Base-by-base conservation (phyloP, 106 monocot genomes). In the Dendrobium nobile region DNA sequence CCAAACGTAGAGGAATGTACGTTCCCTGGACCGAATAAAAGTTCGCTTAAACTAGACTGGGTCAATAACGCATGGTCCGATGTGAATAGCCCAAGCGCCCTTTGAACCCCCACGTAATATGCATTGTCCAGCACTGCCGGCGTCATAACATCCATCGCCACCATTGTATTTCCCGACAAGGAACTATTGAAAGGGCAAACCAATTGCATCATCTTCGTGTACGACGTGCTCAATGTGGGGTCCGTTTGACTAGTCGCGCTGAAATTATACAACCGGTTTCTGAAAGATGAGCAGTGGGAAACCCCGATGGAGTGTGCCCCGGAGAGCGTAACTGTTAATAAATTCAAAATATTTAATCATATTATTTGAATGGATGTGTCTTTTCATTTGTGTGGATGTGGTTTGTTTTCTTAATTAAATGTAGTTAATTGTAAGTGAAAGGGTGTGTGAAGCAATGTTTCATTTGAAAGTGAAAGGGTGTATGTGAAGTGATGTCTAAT, bases 251-350 rank as follows among this genome's bases (percentile, higher is more conserved):
- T 26, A 55, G 27, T 77, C 19, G 15, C 13, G 78, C 24, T 81
- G 85, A 87, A 85, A 41, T 67, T 80, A 75, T 87, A 90, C 54
- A 90, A 59, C 1, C 90, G 80, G 75, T 51, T 75, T 2, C 72
- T 28, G 78, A 87, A 85, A 24, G 90, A 79, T 0, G 80, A 79
- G 85, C 90, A 90, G 78, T 85, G 90, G n/a, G 87, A 75, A 10
- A 61, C 78, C 47, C 87, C 87, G 77, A 90, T 79, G 4, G 87
- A 83, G 83, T 90, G 90, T 0, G 85, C 90, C 7, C 87, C 87
- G 4, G 87, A 87, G 45, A 90, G 89, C 18, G 84, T n/a, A n/a
- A n/a, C n/a, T n/a, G n/a, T n/a, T n/a, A n/a, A n/a, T n/a, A n/a
- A n/a, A n/a, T n/a, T n/a, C n/a, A n/a, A n/a, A n/a, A n/a, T n/a